Percentiles rank a stretch among this genome's conserved stretches.
Evolutionary conservation across 2,329 filamentous ascomycete genomes (phyloP).

Genomic region (Aspergillus hiratsukae): DNA sequence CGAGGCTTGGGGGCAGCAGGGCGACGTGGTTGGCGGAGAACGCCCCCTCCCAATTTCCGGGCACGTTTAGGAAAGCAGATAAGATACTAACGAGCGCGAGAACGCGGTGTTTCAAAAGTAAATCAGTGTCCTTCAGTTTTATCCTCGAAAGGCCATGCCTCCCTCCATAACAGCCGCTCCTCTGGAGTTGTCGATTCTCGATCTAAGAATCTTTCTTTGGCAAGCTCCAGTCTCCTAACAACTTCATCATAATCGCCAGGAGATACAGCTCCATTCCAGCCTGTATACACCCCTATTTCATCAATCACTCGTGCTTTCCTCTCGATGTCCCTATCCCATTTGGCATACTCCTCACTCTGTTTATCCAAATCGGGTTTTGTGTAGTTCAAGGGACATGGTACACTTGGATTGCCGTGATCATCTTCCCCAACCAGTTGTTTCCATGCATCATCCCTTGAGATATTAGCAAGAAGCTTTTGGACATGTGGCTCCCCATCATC

Average conservation of each 20-base stretch:
- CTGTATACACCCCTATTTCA: conserved; percentile 14
- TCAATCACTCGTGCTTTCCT: conserved; percentile 13
- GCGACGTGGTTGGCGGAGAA: neutral
- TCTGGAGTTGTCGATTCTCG: conserved; percentile 10
- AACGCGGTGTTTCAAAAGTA: neutral
- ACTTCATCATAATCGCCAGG: conserved; percentile 13
- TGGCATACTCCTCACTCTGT: conserved; percentile 8
- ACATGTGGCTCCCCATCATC: conserved; percentile 14
- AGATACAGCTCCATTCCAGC: conserved; percentile 17
- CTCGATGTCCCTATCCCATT: conserved; percentile 16
- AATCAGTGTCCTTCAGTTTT: neutral
- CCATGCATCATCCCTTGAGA: conserved; percentile 9
- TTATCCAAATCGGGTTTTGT: conserved; percentile 7
- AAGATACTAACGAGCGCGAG: no score
- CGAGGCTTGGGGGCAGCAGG: neutral
- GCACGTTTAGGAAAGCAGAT: neutral
- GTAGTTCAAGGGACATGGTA: conserved; percentile 14
- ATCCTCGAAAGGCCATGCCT: conserved; percentile 11
- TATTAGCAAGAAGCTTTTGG: conserved; percentile 9
- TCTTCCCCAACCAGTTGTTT: conserved; percentile 11
- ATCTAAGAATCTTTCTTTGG: conserved; percentile 11
- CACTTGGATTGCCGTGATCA: conserved; percentile 4
- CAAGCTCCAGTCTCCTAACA: conserved; percentile 3
- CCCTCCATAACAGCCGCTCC: conserved; percentile 10
- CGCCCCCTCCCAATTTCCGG: neutral